Percentiles rank a stretch among this genome's conserved stretches.
Evolutionary conservation across 208 protist species (phyloP).

Genomic region (Acanthamoeba healyi): DNA sequence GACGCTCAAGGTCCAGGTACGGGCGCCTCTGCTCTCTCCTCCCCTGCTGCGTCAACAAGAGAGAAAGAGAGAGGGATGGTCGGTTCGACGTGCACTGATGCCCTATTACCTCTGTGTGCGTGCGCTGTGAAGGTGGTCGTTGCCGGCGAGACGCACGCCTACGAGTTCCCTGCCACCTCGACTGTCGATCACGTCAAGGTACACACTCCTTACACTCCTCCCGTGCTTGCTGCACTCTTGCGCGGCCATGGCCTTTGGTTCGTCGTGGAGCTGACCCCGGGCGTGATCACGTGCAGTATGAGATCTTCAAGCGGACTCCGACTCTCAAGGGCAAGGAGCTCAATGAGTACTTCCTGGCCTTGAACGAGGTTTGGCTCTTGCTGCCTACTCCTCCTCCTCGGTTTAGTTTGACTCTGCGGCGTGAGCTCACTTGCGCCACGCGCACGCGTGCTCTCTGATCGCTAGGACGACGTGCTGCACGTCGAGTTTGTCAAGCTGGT

Average conservation of each 20-base stretch:
- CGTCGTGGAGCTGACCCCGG: no score
- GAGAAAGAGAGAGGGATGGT: no score
- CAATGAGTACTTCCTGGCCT: not conserved
- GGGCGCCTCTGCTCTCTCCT: no score
- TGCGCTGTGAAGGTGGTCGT: not conserved
- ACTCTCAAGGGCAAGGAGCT: not conserved
- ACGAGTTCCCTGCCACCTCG: slow-evolving; percentile 22
- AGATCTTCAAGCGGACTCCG: slow-evolving; percentile 9
- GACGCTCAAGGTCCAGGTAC: not conserved
- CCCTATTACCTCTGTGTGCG: not conserved
- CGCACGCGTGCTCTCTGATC: not conserved
- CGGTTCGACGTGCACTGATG: not conserved
- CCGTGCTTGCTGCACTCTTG: no score
- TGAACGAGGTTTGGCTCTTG: not conserved
- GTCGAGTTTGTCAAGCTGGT: slow-evolving; percentile 2
- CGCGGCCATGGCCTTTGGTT: no score
- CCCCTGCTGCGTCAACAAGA: no score
- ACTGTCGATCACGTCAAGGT: slow-evolving; percentile 27
- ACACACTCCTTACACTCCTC: no score
- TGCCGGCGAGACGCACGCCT: not conserved
- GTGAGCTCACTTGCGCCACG: not conserved
- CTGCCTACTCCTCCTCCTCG: no score
- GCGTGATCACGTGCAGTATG: not conserved
- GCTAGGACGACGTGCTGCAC: slow-evolving; percentile 3
- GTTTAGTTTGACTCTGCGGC: no score